Percentiles rank a stretch among this genome's conserved stretches.
phyloP scores from a whole-genome alignment of 129 eudicot genomes.

The Chrysanthemum seticuspe region DNA sequence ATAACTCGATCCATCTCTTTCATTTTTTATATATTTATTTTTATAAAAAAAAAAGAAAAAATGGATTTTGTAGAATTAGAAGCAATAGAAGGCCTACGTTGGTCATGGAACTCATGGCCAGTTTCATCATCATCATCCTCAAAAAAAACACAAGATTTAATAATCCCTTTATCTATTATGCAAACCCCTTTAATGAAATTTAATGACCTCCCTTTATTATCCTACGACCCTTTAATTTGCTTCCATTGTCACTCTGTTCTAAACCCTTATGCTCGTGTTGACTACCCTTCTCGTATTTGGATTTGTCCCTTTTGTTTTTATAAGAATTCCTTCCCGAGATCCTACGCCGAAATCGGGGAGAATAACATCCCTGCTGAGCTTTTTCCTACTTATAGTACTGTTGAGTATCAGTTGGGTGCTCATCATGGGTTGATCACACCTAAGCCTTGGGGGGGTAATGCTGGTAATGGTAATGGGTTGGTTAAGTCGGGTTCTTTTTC shows the following conservation, averaged over 20 bases:
- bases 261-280: slow-evolving; percentile 96
- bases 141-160: slow-evolving; percentile 51
- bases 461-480: slow-evolving; percentile 20
- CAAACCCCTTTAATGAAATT: slow-evolving; percentile 82
- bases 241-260: slow-evolving; percentile 64
- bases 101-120: slow-evolving; percentile 99
- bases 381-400: slow-evolving; percentile 86
- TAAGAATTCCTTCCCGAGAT: slow-evolving; percentile 72
- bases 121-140: slow-evolving; percentile 46
- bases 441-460: slow-evolving; percentile 30
- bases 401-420: slow-evolving; percentile 71
- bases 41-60: neutral
- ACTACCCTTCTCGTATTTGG: slow-evolving; percentile 78
- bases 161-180: slow-evolving; percentile 81
- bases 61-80: slow-evolving; percentile 94
- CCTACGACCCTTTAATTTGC: slow-evolving; percentile 77
- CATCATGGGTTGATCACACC: slow-evolving; percentile 32
- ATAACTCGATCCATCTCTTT: no score
- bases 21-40: no score
- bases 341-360: slow-evolving; percentile 69
- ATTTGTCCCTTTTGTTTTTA: slow-evolving; percentile 78
- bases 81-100: slow-evolving; percentile 88
- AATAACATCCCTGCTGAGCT: slow-evolving; percentile 93
- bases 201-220: slow-evolving; percentile 70
- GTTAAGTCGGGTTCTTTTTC: slow-evolving; percentile 30